Evolutionary conservation across 177 flowering plant genomes (phyloP), one percentile per base, ranked within the genome.

Genomic region (Vitis hybrid): DNA sequence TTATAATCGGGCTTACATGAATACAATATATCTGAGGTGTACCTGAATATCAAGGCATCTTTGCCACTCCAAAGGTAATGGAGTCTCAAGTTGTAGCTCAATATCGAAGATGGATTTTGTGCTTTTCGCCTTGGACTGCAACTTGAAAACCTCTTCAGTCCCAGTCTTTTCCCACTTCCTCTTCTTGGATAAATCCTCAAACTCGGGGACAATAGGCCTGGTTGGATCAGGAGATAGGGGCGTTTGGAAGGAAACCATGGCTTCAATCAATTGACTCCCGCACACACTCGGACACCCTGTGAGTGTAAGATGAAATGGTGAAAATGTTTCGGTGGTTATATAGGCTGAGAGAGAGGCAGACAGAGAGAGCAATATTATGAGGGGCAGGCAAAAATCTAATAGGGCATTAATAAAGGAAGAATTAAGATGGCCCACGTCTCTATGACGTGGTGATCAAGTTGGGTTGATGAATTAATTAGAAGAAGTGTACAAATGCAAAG

Each of bases 21-120:
- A n/a, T 13, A 50, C 8, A 12, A 44, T 14, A 67, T 38, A 52
- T 3, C 11, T 20, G 2, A 24, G 33, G 18, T 51, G 8, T 79
- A 93, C 98, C 95, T 90, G 84, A 70, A 90, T 87, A 73, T 90
- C 90, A 2, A 88, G 90, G 67, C 92, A 88, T 53, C 83, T 71
- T 75, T 91, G 90, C 98, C 97, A 90, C 74, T 88, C 95, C n/a
- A 72, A 71, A 50, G 96, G 91, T 28, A 87, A 64, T 2, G 91
- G 92, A 51, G 83, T 84, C 58, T 90, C 87, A 9, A 84, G 86
- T 5, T 86, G 89, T 12, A 84, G 81, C 65, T 80, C 86, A 13
- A 81, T 69, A 66, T 80, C 79, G 4, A 73, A 49, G 11, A 66
- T 5, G 59, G 82, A 64, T 18, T 73, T 71, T 57, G 71, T 59